Conservation (phyloP, 345 rosid species). For the Eucalyptus lansdowneana region DNA sequence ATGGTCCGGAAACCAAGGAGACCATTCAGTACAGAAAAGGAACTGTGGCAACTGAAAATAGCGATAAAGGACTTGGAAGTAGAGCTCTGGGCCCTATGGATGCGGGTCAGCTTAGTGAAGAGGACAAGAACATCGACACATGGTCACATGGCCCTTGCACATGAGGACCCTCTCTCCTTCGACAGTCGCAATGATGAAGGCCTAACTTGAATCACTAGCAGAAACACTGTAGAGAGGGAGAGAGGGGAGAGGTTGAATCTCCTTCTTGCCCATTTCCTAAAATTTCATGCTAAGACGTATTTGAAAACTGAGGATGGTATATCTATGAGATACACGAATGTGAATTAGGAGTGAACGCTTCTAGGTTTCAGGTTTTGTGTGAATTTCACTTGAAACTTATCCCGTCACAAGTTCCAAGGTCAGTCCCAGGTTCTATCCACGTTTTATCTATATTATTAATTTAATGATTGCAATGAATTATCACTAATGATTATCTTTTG, state of each 20-base stretch:
- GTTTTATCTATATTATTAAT: too few species aligned
- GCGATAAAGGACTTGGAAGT: not conserved
- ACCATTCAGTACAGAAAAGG: not conserved
- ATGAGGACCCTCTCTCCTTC: constrained; percentile 3
- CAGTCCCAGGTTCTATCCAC: rapidly evolving
- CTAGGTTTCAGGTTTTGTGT: rapidly evolving
- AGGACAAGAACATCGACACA: constrained; percentile 21
- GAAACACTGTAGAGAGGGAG: not conserved
- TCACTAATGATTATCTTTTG: too few species aligned
- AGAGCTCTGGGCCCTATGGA: not conserved
- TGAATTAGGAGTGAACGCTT: not conserved
- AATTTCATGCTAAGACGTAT: not conserved
- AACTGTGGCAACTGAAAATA: not conserved
- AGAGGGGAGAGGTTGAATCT: not conserved
- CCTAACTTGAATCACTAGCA: not conserved
- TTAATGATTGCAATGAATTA: too few species aligned
- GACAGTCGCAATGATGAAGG: not conserved
- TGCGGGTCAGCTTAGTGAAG: not conserved
- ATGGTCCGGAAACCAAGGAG: not conserved
- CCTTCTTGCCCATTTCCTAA: not conserved
- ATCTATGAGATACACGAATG: not conserved
- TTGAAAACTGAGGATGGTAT: not conserved
- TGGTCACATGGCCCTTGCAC: constrained; percentile 55
- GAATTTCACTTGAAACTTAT: rapidly evolving
- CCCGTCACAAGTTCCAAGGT: rapidly evolving